Evolutionary conservation across 2,329 filamentous ascomycete species (phyloP).

Genomic region (Tolypocladium tropicale): DNA sequence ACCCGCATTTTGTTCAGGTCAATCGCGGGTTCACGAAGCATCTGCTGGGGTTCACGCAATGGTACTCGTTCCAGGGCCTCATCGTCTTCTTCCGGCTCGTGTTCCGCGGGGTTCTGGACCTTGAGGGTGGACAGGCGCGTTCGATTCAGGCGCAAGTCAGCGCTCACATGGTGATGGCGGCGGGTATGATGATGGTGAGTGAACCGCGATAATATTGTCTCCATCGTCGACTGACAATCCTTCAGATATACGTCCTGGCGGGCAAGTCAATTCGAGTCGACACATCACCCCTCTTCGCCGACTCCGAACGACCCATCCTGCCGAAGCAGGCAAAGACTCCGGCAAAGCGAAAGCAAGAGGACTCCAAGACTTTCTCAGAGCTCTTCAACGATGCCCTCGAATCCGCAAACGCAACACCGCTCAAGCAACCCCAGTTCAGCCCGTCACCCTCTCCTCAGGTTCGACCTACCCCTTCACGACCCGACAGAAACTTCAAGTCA

Average conservation of each 20-base stretch:
- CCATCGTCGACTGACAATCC: constrained; percentile 10
- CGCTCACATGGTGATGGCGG: constrained; percentile 44
- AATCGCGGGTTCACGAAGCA: constrained; percentile 49
- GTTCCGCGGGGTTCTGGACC: constrained; percentile 31
- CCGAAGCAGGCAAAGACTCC: constrained; percentile 14
- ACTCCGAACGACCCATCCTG: constrained; percentile 11
- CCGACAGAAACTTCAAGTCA: constrained; percentile 2
- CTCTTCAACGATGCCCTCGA: constrained; percentile 22
- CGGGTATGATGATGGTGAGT: constrained; percentile 44
- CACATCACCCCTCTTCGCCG: constrained; percentile 41
- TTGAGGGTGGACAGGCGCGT: constrained; percentile 26
- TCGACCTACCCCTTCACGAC: not conserved
- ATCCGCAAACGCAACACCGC: constrained; percentile 8
- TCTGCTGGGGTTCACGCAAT: constrained; percentile 49
- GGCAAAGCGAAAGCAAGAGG: constrained; percentile 16
- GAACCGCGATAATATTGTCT: constrained; percentile 1
- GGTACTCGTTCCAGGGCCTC: constrained; percentile 56
- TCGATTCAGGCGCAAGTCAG: constrained; percentile 32
- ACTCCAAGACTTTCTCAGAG: constrained; percentile 33
- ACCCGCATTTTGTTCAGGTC: constrained; percentile 52
- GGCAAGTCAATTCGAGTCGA: constrained; percentile 42
- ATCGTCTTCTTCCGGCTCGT: constrained; percentile 45
- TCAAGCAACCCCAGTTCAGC: constrained; percentile 5
- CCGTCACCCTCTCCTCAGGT: constrained; percentile 9
- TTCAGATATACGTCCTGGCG: constrained; percentile 34